These are phyloP conservation scores for Umbelopsis sp. DNA, from an alignment of 192 early-diverging fungal species.

Conservation along the genomic window DNA sequence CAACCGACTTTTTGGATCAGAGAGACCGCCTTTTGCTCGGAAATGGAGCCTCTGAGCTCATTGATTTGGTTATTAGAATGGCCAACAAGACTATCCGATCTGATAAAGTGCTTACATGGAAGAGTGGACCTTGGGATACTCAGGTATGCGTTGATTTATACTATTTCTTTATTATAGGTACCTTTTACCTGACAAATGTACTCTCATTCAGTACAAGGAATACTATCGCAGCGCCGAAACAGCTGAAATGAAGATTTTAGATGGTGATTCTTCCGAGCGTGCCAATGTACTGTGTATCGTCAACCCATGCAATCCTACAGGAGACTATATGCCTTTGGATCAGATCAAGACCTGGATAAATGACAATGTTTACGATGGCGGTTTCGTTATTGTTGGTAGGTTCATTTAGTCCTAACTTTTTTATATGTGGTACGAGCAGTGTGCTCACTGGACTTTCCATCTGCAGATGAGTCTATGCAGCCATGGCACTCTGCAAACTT, in stretches of 20 bases:
- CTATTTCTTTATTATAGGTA: neutral
- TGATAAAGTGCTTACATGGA: slow-evolving; percentile 72
- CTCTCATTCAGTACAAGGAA: slow-evolving; percentile 73
- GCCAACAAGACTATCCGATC: slow-evolving; percentile 37
- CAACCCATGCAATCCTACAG: slow-evolving; percentile 93
- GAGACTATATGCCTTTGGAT: slow-evolving; percentile 77
- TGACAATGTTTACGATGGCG: slow-evolving; percentile 74
- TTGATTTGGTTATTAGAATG: slow-evolving; percentile 83
- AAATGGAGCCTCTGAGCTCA: slow-evolving; percentile 90
- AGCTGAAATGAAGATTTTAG: slow-evolving; percentile 68
- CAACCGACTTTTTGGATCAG: slow-evolving; percentile 54
- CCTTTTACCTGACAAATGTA: neutral
- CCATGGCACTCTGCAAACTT: slow-evolving; percentile 86
- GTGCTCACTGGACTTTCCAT: neutral
- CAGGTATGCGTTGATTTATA: slow-evolving; percentile 45
- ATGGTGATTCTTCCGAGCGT: slow-evolving; percentile 51
- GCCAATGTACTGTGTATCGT: slow-evolving; percentile 82
- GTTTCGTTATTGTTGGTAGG: slow-evolving; percentile 80
- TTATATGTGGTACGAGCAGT: neutral
- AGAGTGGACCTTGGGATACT: slow-evolving; percentile 79
- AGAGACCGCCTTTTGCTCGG: slow-evolving; percentile 74
- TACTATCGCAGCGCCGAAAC: slow-evolving; percentile 85
- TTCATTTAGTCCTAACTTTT: slow-evolving; percentile 1
- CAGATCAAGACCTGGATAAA: slow-evolving; percentile 78
- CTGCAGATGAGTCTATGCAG: slow-evolving; percentile 94